phyloP scores from a whole-genome alignment of 2,329 filamentous ascomycete genomes.

The Sporothrix protearum region DNA sequence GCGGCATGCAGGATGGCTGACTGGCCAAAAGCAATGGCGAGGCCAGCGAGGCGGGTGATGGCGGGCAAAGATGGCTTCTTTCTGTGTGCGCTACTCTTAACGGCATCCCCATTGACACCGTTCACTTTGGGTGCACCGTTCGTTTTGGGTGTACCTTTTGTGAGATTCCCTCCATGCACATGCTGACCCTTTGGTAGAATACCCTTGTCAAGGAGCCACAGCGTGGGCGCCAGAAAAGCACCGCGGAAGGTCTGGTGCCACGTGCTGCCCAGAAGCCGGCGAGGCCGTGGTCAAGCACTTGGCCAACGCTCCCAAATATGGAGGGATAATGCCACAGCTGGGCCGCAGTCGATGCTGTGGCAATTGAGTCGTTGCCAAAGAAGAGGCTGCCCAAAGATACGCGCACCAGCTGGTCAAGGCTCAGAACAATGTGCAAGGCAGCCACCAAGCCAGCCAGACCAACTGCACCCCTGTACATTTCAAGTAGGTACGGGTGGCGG shows the following conservation, averaged over 20 bases:
- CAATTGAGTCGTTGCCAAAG: conserved; percentile 35
- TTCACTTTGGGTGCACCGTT: background rate
- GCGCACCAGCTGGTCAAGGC: conserved; percentile 37
- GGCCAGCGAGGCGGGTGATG: conserved; percentile 8
- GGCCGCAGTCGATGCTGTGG: conserved; percentile 44
- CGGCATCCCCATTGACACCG: background rate
- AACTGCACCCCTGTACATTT: conserved; percentile 50
- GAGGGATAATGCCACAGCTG: conserved; percentile 54
- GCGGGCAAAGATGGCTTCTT: conserved; percentile 30
- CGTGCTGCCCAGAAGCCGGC: conserved; percentile 76
- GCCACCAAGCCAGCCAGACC: conserved; percentile 55
- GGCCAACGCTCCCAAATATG: conserved; percentile 52
- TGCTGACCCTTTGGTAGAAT: conserved; percentile 39
- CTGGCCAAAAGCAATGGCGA: conserved; percentile 57
- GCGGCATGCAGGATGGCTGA: conserved; percentile 67
- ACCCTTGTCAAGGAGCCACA: conserved; percentile 43
- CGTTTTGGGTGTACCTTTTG: background rate
- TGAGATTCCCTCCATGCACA: conserved; percentile 23
- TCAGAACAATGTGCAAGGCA: conserved; percentile 60
- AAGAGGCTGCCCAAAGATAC: conserved; percentile 16
- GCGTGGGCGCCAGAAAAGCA: conserved; percentile 61
- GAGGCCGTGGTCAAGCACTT: conserved; percentile 66
- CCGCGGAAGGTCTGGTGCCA: conserved; percentile 91
- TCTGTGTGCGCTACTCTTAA: background rate
- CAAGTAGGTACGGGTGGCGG: background rate